A percentile compares a stretch with the other conserved stretches of the same genome.
These are phyloP conservation scores for Crassisporium funariophilum DNA, from an alignment of 768 basidiomycete genomes.

Conservation along the genomic window DNA sequence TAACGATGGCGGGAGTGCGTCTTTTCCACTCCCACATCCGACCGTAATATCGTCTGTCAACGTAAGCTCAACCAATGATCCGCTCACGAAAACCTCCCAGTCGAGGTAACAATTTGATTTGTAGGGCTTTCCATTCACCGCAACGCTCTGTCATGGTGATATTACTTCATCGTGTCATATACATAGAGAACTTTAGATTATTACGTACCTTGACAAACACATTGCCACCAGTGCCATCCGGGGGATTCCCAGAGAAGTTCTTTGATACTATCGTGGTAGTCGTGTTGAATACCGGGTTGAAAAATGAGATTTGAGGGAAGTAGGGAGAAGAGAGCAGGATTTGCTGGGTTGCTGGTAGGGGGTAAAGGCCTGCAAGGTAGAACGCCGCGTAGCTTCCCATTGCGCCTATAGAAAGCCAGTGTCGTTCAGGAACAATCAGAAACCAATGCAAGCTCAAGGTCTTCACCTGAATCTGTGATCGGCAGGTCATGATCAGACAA, in stretches of 20 bases:
- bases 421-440: neutral
- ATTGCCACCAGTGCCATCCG: slow-evolving; percentile 50
- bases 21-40: slow-evolving; percentile 47
- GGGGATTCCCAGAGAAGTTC: slow-evolving; percentile 55
- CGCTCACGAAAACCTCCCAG: slow-evolving; percentile 61
- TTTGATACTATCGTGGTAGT: slow-evolving; percentile 56
- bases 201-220: slow-evolving; percentile 56
- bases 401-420: slow-evolving; percentile 41
- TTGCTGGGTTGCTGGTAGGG: slow-evolving; percentile 61
- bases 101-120: slow-evolving; percentile 67
- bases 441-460: neutral
- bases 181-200: neutral
- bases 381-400: slow-evolving; percentile 66
- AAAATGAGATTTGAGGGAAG: slow-evolving; percentile 62
- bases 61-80: slow-evolving; percentile 55
- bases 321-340: slow-evolving; percentile 60
- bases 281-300: slow-evolving; percentile 56
- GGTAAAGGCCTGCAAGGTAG: slow-evolving; percentile 62
- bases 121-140: slow-evolving; percentile 57
- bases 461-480: slow-evolving; percentile 27
- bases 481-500: neutral
- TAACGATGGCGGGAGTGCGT: slow-evolving; percentile 59
- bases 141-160: slow-evolving; percentile 46
- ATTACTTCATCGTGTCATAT: neutral
- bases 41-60: slow-evolving; percentile 55